A percentile compares a stretch with the other conserved stretches of the same genome.
Evolutionary conservation across 176 grass and related monocot species (phyloP).

Genomic region (Oryza punctata): DNA sequence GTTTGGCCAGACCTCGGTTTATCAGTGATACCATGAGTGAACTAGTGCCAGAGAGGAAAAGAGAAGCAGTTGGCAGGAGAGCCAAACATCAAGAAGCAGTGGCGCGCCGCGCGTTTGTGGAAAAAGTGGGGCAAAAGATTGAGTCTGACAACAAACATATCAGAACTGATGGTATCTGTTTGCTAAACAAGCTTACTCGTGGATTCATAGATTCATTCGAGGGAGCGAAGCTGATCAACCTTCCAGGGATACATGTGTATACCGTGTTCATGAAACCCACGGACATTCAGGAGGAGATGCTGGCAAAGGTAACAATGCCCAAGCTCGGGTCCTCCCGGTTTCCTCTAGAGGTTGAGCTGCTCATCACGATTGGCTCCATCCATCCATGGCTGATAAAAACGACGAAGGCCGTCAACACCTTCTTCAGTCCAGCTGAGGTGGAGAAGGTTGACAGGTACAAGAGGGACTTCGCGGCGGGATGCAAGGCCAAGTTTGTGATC

Average conservation of each 20-base stretch:
- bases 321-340: conserved; percentile 30
- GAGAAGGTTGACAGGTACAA: conserved; percentile 43
- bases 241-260: conserved; percentile 81
- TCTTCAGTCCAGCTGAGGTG: conserved; percentile 61
- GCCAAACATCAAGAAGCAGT: conserved; percentile 54
- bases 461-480: conserved; percentile 43
- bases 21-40: conserved; percentile 60
- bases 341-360: conserved; percentile 69
- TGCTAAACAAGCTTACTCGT: conserved; percentile 67
- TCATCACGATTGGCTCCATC: conserved; percentile 72
- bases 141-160: conserved; percentile 58
- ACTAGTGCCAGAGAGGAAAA: conserved; percentile 50
- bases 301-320: conserved; percentile 52
- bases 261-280: conserved; percentile 69
- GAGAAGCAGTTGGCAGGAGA: conserved; percentile 31
- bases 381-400: conserved; percentile 80
- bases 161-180: conserved; percentile 52
- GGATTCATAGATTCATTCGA: conserved; percentile 79
- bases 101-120: conserved; percentile 72
- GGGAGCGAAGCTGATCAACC: conserved; percentile 51
- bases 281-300: conserved; percentile 60
- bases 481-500: conserved; percentile 80
- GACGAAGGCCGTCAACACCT: conserved; percentile 44
- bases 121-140: conserved; percentile 76
- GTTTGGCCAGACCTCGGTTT: conserved; percentile 85